Base-by-base conservation (phyloP, 306 rosid species). In the Cucumis melo region DNA sequence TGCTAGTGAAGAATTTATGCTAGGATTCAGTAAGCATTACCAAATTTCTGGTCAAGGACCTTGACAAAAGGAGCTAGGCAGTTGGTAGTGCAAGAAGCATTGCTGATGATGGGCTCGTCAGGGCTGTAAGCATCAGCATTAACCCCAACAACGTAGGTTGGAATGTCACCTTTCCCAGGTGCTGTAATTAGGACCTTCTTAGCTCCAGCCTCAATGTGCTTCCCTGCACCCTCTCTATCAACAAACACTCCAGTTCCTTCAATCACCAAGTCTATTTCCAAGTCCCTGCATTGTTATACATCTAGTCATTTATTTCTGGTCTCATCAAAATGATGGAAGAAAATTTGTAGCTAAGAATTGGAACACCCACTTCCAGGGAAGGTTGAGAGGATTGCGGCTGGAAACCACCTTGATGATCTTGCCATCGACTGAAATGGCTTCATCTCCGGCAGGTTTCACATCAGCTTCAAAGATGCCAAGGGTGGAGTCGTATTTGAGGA, bases 11-110 rank as follows among this genome's bases (percentile, higher is more conserved):
- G 41, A 71, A 71, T 14, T 27, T 70, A 8, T 48, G 12, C 24
- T 73, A 34, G 77, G 62, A 29, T 73, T 73, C 61, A 73, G 62
- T 32, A 53, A 67, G 55, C 46, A 75, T 87, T 87, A 89, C 94
- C 95, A 32, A 91, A 91, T 83, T 94, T 94, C 88, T 91, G 91
- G 75, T 94, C 97, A 4, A 94, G 94, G 77, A 94, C 98, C 87
- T 94, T 94, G 85, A 94, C 98, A 58, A 94, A 94, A 57, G 98
- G 98, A 79, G 98, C 98, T 70, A 94, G 98, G 86, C 98, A 94
- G 84, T 94, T 94, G 80, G 98, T 94, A 83, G 98, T 94, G 89
- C 98, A 94, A 84, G 98, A 94, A 68, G 98, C 98, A 78, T 94
- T 94, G 91, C 98, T 94, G 83, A 94, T 94, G 85, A 94, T 92